phyloP scores from a whole-genome alignment of 2,329 filamentous ascomycete genomes.

The Cladophialophora bantiana region DNA sequence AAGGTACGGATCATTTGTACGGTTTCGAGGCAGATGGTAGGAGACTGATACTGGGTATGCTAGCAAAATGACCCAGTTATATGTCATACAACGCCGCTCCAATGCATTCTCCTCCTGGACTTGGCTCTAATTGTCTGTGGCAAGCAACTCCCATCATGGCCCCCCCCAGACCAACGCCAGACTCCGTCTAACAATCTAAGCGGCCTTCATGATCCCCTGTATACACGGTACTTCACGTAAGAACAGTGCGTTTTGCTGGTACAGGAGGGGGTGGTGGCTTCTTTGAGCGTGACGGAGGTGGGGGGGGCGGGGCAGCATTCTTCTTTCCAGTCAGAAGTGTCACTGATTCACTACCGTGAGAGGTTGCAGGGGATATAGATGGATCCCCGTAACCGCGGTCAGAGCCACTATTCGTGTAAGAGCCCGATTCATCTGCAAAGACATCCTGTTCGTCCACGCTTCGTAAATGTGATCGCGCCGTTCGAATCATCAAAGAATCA shows the following conservation, averaged over 20 bases:
- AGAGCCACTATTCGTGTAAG: conserved; percentile 57
- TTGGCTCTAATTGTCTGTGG: background rate
- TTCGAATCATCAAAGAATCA: conserved; percentile 59
- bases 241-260: conserved; percentile 63
- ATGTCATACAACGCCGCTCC: background rate
- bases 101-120: background rate
- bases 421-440: conserved; percentile 60
- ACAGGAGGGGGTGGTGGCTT: conserved; percentile 71
- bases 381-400: conserved; percentile 58
- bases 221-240: conserved; percentile 29
- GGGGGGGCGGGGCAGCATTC: conserved; percentile 66
- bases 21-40: background rate
- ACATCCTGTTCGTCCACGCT: conserved; percentile 52
- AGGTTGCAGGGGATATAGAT: conserved; percentile 62
- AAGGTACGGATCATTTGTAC: background rate
- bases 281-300: conserved; percentile 67
- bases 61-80: background rate
- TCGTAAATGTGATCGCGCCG: conserved; percentile 57
- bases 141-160: background rate
- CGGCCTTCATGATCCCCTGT: background rate
- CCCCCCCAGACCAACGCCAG: conserved; percentile 8
- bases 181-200: conserved; percentile 9
- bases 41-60: background rate
- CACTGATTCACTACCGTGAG: conserved; percentile 60
- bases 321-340: conserved; percentile 50